Evolutionary conservation across 2,329 filamentous ascomycete genomes (phyloP).

Genomic region (Sordariomycetes sp.): DNA sequence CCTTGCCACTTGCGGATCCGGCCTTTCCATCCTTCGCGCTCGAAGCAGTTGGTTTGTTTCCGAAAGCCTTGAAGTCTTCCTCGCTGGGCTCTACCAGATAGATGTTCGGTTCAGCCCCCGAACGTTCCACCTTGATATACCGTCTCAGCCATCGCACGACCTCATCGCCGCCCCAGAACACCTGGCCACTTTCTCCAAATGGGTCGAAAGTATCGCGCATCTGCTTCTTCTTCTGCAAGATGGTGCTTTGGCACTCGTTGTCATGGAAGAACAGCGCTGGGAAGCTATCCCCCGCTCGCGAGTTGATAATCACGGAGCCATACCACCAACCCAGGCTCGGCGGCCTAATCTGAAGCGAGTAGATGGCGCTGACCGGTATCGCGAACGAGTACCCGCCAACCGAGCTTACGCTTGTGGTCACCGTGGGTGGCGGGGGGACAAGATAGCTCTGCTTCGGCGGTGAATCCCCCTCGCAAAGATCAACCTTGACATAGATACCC

Average conservation of each 20-base stretch:
- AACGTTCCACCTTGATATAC: conserved; percentile 77
- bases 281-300: conserved; percentile 81
- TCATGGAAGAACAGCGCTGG: conserved; percentile 97
- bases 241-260: conserved; percentile 90
- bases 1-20: conserved; percentile 21
- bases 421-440: conserved; percentile 82
- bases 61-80: conserved; percentile 79
- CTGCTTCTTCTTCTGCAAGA: conserved; percentile 82
- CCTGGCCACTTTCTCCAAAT: conserved; percentile 72
- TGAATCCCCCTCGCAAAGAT: conserved; percentile 71
- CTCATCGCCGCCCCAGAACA: conserved; percentile 98
- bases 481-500: conserved; percentile 90
- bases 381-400: conserved; percentile 84
- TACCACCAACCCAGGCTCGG: conserved; percentile 98
- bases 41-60: conserved; percentile 47
- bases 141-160: conserved; percentile 81
- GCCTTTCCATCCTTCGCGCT: conserved; percentile 10
- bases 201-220: conserved; percentile 82
- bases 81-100: conserved; percentile 82
- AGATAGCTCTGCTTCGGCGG: conserved; percentile 82
- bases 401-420: conserved; percentile 63
- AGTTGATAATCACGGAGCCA: conserved; percentile 90
- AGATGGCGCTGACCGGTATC: conserved; percentile 81
- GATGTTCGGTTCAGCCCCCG: conserved; percentile 77
- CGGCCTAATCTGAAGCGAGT: conserved; percentile 80